phyloP scores from a whole-genome alignment of 2,329 filamentous ascomycete genomes.

The Monosporascus sp. region DNA sequence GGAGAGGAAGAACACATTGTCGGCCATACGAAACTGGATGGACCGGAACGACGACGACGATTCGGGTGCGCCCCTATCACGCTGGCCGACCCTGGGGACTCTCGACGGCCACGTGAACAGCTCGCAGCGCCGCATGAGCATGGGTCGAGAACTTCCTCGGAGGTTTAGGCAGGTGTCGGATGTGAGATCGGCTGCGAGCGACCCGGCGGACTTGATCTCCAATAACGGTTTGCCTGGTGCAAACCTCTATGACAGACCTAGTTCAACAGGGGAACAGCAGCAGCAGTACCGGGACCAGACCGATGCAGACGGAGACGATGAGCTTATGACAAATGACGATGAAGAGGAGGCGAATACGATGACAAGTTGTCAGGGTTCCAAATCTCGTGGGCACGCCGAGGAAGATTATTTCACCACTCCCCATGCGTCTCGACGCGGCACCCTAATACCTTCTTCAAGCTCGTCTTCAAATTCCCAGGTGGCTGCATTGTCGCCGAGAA shows the following conservation, averaged over 20 bases:
- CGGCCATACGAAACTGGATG: slow-evolving; percentile 88
- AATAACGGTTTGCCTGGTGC: slow-evolving; percentile 27
- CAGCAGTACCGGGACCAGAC: slow-evolving; percentile 57
- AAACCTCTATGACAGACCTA: slow-evolving; percentile 23
- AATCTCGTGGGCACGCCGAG: slow-evolving; percentile 24
- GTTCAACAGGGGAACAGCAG: slow-evolving; percentile 38
- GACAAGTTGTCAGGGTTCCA: slow-evolving; percentile 29
- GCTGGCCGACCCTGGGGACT: slow-evolving; percentile 46
- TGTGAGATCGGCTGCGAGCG: slow-evolving; percentile 55
- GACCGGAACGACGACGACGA: slow-evolving; percentile 55
- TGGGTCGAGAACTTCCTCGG: slow-evolving; percentile 42
- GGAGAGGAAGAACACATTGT: slow-evolving; percentile 68
- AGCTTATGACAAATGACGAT: slow-evolving; percentile 77
- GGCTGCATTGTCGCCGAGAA: slow-evolving; percentile 26
- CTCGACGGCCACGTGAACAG: slow-evolving; percentile 40
- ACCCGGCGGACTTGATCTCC: slow-evolving; percentile 58
- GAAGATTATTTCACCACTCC: slow-evolving; percentile 54
- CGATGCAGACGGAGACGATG: slow-evolving; percentile 84
- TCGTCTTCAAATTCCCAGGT: slow-evolving; percentile 22
- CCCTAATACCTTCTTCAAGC: slow-evolving; percentile 26
- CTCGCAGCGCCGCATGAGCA: slow-evolving; percentile 49
- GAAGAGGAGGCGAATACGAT: slow-evolving; percentile 49
- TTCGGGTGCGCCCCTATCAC: slow-evolving; percentile 36
- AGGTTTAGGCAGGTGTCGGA: slow-evolving; percentile 48
- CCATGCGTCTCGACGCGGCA: slow-evolving; percentile 34